Evolutionary conservation across 768 basidiomycete species (phyloP).

Genomic region (Pulveroboletus ravenelii): DNA sequence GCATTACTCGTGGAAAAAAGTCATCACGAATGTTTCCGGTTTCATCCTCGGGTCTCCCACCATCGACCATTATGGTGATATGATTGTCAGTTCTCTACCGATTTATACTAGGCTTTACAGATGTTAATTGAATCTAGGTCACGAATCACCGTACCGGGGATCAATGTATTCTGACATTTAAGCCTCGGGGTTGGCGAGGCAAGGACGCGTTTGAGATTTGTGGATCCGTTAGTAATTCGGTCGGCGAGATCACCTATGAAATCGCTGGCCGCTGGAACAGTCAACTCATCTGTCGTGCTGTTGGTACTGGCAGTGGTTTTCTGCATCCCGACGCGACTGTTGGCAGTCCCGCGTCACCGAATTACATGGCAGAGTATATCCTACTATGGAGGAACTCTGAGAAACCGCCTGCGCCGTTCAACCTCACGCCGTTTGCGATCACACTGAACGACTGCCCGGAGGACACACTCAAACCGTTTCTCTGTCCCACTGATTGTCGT

Average conservation of each 20-base stretch:
- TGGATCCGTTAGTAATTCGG: slow-evolving; percentile 68
- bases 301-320: slow-evolving; percentile 53
- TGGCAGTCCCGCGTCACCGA: slow-evolving; percentile 39
- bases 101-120: background rate
- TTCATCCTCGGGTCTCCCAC: slow-evolving; percentile 88
- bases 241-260: slow-evolving; percentile 69
- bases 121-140: slow-evolving; percentile 35
- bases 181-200: slow-evolving; percentile 92
- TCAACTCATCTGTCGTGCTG: slow-evolving; percentile 81
- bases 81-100: slow-evolving; percentile 60
- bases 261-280: slow-evolving; percentile 96
- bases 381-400: slow-evolving; percentile 91
- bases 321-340: slow-evolving; percentile 72
- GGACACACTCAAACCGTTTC: slow-evolving; percentile 59
- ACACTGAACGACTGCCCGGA: slow-evolving; percentile 85
- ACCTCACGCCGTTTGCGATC: slow-evolving; percentile 91
- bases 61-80: slow-evolving; percentile 93
- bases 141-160: slow-evolving; percentile 91
- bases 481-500: slow-evolving; percentile 90
- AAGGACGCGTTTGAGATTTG: slow-evolving; percentile 91
- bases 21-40: slow-evolving; percentile 84
- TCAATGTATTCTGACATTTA: slow-evolving; percentile 86
- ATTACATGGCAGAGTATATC: slow-evolving; percentile 62
- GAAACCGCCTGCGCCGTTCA: slow-evolving; percentile 82
- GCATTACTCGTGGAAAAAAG: slow-evolving; percentile 96